Evolutionary conservation across 345 rosid genomes (phyloP), one percentile per base, ranked within the genome.

Genomic region (Gossypium longicalyx): DNA sequence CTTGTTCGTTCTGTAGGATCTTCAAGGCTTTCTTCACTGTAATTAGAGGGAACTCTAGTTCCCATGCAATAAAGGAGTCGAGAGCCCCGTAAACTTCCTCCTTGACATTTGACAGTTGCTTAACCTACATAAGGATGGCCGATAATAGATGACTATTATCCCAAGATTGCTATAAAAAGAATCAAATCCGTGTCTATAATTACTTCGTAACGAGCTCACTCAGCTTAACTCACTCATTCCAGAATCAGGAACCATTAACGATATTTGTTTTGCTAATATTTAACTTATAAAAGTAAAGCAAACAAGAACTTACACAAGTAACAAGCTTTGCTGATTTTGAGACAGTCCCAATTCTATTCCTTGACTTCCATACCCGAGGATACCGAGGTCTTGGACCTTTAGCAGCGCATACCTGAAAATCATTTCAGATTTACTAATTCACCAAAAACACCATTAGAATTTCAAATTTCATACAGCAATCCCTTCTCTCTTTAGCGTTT

Each of bases 21-120:
- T 82, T 90, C 82, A 91, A 78, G n/a, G 98, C 98, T 84, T 92
- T 94, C 87, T 92, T 94, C 43, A 94, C 91, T 1, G 89, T 85
- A 67, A 94, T 85, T 43, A 94, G 76, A 57, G 97, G 97, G 83
- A 94, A 94, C 87, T 95, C 98, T 80, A 93, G 76, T 0, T 95
- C 99, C 98, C 97, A 95, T 44, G 99, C 98, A 71, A 95, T 83
- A 69, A 91, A 89, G 2, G 99, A 89, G 80, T 92, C 99, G 69
- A 93, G 97, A 38, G 94, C 98, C 72, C 97, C 97, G 7, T 89
- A 92, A 52, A 95, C 89, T 85, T 92, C 99, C 82, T 95, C 98
- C 84, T 92, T 95, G 41, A 92, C 94, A 83, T 92, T 89, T 1
- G 97, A 92, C 63, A 89, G 45, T 59, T 66, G 90, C 75, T 91